Base-by-base conservation (phyloP, 2,329 filamentous ascomycete genomes). In the Colletotrichum sp. region DNA sequence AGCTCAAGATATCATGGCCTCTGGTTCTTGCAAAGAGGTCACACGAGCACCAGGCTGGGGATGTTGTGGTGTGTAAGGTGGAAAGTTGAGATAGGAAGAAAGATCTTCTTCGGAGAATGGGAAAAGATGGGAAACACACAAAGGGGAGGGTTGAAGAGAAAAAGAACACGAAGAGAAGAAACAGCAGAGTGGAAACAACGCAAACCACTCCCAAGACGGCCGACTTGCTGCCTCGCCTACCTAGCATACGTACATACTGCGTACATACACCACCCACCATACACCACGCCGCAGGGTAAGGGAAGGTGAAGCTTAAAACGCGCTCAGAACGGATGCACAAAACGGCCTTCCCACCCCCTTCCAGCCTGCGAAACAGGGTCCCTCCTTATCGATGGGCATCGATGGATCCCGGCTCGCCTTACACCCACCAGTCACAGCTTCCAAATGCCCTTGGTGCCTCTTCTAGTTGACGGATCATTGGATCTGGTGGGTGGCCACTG, bases 221-320 rank as follows among this genome's bases (percentile, higher is more conserved):
- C 43, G 28, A 65, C 34, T 52, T 52, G 43, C 43, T 52, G n/a
- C n/a, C 43, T 52, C 43, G 61, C 32, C 34, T 48, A 70, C 32
- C 12, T 38, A 24, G 18, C 38, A 48, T 48, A 48, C 38, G 38
- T 48, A 48, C 43, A 52, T 52, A 21, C 43, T 48, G 38, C 43
- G n/a, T 21, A 21, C 38, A 43, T n/a, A 43, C 38, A 43, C 38
- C 18, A 43, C 18, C 38, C 38, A n/a, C 18, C 38, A 43, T 43
- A 43, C 43, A 52, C n/a, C 68, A 71, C 72, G 58, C 55, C 52
- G 52, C 68, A 75, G 30, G 66, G 66, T 71, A 48, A 74, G 67
- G 48, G 72, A 30, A 71, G 67, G 34, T 68, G 73, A 73, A 75
- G 73, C 73, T 75, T 75, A 73, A 75, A 75, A 64, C 70, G 57